Evolutionary conservation across 2,329 filamentous ascomycete species (phyloP), one percentile per base, ranked within the genome.

Genomic region (Nemania sp.): DNA sequence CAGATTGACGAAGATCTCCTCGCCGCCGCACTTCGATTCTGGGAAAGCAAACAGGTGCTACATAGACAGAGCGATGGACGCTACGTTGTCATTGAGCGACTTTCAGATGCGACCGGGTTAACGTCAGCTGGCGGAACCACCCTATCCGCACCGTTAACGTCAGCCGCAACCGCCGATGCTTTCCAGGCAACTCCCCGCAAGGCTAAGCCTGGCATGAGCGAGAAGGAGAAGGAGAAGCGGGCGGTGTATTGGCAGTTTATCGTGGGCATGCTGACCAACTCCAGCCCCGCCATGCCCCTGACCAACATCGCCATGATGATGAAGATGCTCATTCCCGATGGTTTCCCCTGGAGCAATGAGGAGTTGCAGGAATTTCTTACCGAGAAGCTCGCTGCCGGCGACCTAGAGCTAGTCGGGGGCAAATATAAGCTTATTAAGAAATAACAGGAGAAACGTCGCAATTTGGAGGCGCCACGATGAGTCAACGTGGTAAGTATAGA

Each of bases 241-340:
- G 76, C 78, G 45, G 83, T 97, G 40, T 97, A 97, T 76, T 92
- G 90, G 86, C 90, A 93, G 70, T 98, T 97, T 73, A 92, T 99
- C 60, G 81, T 92, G 58, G 92, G 91, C 53, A 98, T 99, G 95
- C 79, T 99, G 76, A 97, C 92, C 63, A 97, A 97, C 75, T 90
- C 92, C 68, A 89, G 89, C 17, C 86, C 83, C 17, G 77, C 89
- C 29, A 95, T 97, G 90, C 88, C 90, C 52, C 79, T 93, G 60
- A 82, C 82, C 57, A 86, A 92, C 73, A 96, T 99, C 66, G 83
- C 87, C 9, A 96, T 93, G 89, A 97, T 98, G 91, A 83, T 99
- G 82, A 92, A 91, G 77, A 94, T 98, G 83, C 84, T 94, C 60
- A 87, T 97, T 54, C 86, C 90, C 0, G 92, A 92, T 12, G 93